Base-by-base conservation (phyloP, 2,329 filamentous ascomycete species). In the Fusarium hostae region DNA sequence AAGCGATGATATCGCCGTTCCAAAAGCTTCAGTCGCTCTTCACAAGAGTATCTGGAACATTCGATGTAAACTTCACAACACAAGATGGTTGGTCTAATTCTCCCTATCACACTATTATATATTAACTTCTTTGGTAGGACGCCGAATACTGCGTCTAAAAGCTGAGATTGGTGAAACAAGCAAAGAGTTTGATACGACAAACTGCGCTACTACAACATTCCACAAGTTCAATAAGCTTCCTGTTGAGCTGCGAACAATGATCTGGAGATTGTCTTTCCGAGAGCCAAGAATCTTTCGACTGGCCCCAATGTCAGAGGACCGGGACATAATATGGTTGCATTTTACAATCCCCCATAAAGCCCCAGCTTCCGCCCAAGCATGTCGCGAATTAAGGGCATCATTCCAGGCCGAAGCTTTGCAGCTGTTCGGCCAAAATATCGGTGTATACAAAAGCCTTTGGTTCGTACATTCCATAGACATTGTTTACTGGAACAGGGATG, bases 261-360 rank as follows among this genome's bases (percentile, higher is more conserved):
- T 65, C 7, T 66, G 60, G 63, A 37, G 32, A 7, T 24, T 52
- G 2, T 24, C 52, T 20, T n/a, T 65, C 2, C 6, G 9, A 16
- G 15, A 32, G 10, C 20, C 35, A 9, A 69, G 50, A 22, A 35
- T 69, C 35, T 65, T 69, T 28, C 20, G 37, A 13, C 11, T 48
- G 3, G 16, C 5, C 2, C 37, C 24, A 13, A 2, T 3, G 20
- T 26, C 39, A 8, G 20, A 16, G 10, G 8, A 34, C 9, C 6
- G 4, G 10, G 3, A 15, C 10, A 8, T 3, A 13, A 5, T 24
- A 24, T 37, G 43, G 37, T 9, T 32, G 15, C 41, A 34, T 13
- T 22, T 65, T 15, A 12, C 37, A 11, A 15, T 56, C 26, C 5
- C 52, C 28, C 64, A 69, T 28, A 64, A 45, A 9, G 41, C 65